Evolutionary conservation across 1,284 basidiomycete species (phyloP).

Genomic region (Moniliophthora roreri): DNA sequence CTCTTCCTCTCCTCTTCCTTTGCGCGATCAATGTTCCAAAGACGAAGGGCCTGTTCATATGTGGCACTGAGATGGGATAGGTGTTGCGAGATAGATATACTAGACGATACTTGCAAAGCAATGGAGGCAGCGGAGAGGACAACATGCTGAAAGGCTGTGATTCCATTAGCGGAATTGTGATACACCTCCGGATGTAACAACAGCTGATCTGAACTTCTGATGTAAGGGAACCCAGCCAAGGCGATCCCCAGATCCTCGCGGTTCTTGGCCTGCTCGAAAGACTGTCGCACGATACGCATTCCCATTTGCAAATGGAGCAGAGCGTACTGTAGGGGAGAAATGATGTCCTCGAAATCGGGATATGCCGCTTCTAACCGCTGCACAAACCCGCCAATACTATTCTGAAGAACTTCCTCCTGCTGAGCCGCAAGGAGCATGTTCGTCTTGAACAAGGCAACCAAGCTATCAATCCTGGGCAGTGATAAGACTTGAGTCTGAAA

Average conservation of each 20-base stretch:
- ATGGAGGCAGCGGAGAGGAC: conserved; percentile 55
- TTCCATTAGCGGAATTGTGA: conserved; percentile 11
- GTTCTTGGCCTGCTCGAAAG: conserved; percentile 3
- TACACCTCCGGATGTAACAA: conserved; percentile 18
- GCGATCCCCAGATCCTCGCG: conserved; percentile 26
- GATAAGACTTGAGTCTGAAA: conserved; percentile 62
- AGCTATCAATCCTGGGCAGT: conserved; percentile 44
- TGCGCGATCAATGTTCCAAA: conserved; percentile 85
- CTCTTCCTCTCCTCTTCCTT: conserved; percentile 66
- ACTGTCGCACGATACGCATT: conserved; percentile 55
- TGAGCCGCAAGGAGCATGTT: conserved; percentile 36
- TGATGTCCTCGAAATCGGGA: conserved; percentile 70
- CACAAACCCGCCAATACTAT: conserved; percentile 62
- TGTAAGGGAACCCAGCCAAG: conserved; percentile 57
- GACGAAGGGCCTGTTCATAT: conserved; percentile 74
- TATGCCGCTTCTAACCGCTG: conserved; percentile 61
- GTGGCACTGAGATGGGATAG: conserved; percentile 41
- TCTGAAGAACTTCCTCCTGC: conserved; percentile 64
- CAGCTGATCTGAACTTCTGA: conserved; percentile 39
- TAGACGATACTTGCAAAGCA: conserved; percentile 39
- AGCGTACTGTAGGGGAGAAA: conserved; percentile 62
- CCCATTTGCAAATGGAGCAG: conserved; percentile 75
- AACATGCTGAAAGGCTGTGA: conserved; percentile 37
- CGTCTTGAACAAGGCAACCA: conserved; percentile 32
- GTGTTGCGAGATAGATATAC: conserved; percentile 29